Base-by-base conservation (phyloP, 805 yeast genomes). In the Monosporozyma servazzii region DNA sequence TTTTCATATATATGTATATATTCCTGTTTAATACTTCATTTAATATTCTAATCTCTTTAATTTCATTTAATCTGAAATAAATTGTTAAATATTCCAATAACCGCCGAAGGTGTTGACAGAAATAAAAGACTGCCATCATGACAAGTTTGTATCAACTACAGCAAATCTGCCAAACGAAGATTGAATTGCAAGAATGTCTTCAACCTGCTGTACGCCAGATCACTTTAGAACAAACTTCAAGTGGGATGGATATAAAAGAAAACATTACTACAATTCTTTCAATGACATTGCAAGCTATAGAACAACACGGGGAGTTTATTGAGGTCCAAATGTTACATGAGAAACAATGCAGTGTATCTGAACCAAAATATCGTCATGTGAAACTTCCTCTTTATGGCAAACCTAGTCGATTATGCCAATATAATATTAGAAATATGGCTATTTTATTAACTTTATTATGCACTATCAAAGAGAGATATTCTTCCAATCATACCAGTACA, bases 241-340 rank as follows among this genome's bases (percentile, higher is more conserved):
- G 41, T 3, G 40, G 36, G 2, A 29, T 29, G 15, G 33, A 30
- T 7, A 25, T 58, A 18, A 7, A 6, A 13, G 23, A 18, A 10
- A 50, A 49, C 20, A 54, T 57, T 29, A 54, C 55, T n/a, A 47
- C 54, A 7, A 50, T 60, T 2, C 36, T 63, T 11, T 57, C 58
- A 1, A 36, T 63, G 50, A 27, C 51, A 10, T 49, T 51, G 46
- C 55, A 57, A 41, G 59, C 65, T 5, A 39, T 62, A 2, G 60
- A 61, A 40, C 61, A 62, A 40, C 63, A 59, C 10, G 53, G 51
- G 20, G 54, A 60, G 27, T 53, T 54, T 4, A 37, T 60, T 7
- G 30, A 8, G 36, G 11, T 41, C 5, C 44, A 41, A 15, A 20
- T 41, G 37, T 11, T 33, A 33, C 30, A 21, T 9, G 41, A 6